phyloP scores from a whole-genome alignment of 768 basidiomycete species.

The Leccinum rimulosum region DNA sequence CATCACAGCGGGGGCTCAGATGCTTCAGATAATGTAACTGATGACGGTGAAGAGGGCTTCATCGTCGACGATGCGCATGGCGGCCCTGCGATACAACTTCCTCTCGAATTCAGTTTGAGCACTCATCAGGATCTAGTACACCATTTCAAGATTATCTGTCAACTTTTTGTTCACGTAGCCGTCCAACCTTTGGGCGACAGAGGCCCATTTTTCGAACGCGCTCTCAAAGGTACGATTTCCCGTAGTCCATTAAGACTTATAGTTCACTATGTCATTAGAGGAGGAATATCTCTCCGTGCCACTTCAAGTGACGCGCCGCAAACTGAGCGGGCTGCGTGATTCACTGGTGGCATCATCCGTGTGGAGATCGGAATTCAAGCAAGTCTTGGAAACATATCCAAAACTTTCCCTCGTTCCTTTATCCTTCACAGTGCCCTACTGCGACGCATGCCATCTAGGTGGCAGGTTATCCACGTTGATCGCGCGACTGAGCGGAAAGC shows the following conservation, averaged over 20 bases:
- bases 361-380: constrained; percentile 73
- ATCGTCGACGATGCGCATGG: constrained; percentile 62
- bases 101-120: constrained; percentile 77
- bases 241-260: not conserved
- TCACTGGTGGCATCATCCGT: constrained; percentile 82
- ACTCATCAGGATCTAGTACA: constrained; percentile 71
- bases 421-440: constrained; percentile 57
- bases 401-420: constrained; percentile 52
- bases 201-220: constrained; percentile 51
- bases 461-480: constrained; percentile 62
- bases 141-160: constrained; percentile 87
- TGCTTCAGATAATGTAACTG: constrained; percentile 33
- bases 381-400: constrained; percentile 63
- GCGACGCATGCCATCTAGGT: constrained; percentile 82
- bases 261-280: constrained; percentile 29
- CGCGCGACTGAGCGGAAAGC: constrained; percentile 60
- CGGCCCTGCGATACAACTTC: constrained; percentile 46
- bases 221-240: constrained; percentile 42
- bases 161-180: constrained; percentile 82
- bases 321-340: constrained; percentile 66
- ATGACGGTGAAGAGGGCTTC: constrained; percentile 26
- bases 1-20: constrained; percentile 37
- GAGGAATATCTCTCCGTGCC: constrained; percentile 76
- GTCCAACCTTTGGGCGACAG: constrained; percentile 54
- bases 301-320: constrained; percentile 63